These are phyloP conservation scores for Rhizopogon vesiculosus DNA, from an alignment of 768 basidiomycete genomes.

Conservation along the genomic window DNA sequence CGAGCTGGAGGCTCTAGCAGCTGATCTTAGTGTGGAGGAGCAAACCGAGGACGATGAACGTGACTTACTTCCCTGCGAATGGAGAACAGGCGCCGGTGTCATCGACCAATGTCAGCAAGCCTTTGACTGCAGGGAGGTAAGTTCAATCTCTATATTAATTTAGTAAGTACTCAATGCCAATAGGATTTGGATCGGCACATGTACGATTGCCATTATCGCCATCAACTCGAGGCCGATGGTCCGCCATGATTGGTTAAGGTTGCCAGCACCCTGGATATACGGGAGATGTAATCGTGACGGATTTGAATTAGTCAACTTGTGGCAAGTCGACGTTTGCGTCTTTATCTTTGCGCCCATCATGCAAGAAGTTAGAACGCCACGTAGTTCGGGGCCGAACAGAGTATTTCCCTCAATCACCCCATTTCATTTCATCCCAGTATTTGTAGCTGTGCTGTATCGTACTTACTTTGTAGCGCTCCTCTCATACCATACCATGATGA, in stretches of 20 bases:
- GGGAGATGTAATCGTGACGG: background rate
- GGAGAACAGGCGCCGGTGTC: slow-evolving; percentile 17
- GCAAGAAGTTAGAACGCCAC: background rate
- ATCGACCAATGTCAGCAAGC: slow-evolving; percentile 21
- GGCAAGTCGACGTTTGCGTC: background rate
- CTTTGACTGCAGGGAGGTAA: slow-evolving; percentile 27
- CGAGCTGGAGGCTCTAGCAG: background rate
- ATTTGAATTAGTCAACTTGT: too few species aligned
- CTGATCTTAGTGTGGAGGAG: background rate
- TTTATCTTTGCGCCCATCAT: background rate
- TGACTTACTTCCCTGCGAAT: slow-evolving; percentile 21
- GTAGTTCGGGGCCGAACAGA: too few species aligned
- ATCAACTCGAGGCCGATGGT: background rate
- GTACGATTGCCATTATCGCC: background rate
- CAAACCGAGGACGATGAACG: slow-evolving; percentile 13
- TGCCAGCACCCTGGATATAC: background rate
- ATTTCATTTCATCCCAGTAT: background rate
- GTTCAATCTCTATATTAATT: background rate
- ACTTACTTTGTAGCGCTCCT: background rate
- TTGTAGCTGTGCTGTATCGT: background rate
- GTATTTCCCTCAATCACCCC: too few species aligned
- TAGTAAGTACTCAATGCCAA: background rate
- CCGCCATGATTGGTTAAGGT: background rate
- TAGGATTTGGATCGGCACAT: slow-evolving; percentile 7
- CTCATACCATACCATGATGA: background rate